A percentile compares a stretch with the other conserved stretches of the same genome.
These are phyloP conservation scores for Saposhnikovia divaricata DNA, from an alignment of 129 eudicot genomes.

Conservation along the genomic window DNA sequence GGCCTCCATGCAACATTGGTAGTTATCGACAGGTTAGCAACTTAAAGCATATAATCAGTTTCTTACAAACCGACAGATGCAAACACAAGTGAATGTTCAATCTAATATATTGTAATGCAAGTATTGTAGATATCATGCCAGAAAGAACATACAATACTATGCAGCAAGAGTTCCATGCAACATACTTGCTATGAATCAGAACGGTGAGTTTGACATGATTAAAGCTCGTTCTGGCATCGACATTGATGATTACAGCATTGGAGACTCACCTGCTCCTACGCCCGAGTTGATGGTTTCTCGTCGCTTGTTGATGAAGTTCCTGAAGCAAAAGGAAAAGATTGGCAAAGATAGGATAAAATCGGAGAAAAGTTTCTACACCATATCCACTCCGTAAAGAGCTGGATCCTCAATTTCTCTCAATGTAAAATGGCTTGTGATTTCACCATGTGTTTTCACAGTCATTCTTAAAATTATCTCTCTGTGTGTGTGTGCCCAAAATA, in stretches of 20 bases:
- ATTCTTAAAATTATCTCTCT: background rate
- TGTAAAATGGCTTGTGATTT: background rate
- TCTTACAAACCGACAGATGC: background rate
- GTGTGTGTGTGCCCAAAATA: background rate
- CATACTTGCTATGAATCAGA: constrained; percentile 53
- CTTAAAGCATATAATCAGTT: background rate
- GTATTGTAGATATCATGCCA: constrained; percentile 42
- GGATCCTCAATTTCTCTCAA: constrained; percentile 13
- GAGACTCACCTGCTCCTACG: constrained; percentile 20
- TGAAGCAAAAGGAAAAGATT: constrained; percentile 8
- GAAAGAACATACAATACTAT: constrained; percentile 47
- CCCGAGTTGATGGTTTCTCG: constrained; percentile 25
- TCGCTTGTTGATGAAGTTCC: constrained; percentile 16
- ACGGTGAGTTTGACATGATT: constrained; percentile 49
- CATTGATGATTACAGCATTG: constrained; percentile 14
- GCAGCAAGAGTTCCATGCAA: constrained; percentile 57
- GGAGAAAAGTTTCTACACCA: background rate
- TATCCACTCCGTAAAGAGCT: background rate
- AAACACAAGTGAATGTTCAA: background rate
- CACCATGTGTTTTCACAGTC: background rate
- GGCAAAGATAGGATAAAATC: background rate
- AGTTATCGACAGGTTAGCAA: constrained; percentile 37
- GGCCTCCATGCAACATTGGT: constrained; percentile 46
- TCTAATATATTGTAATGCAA: background rate
- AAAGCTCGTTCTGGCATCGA: constrained; percentile 21